Evolutionary conservation across 306 rosid species (phyloP), one percentile per base, ranked within the genome.

Genomic region (Oxytropis ochrocephala): DNA sequence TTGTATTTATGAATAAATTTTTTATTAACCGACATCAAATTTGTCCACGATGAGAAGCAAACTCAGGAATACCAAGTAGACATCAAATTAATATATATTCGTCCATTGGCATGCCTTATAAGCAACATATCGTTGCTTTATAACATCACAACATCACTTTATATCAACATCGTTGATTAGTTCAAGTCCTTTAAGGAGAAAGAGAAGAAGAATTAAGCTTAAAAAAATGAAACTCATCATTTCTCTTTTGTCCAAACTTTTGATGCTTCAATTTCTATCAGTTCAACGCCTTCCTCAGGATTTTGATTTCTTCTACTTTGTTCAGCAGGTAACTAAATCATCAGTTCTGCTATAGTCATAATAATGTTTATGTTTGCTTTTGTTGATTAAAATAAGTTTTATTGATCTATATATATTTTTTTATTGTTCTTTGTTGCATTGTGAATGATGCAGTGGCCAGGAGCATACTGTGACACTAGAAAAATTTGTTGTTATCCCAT

Each of bases 231-330:
- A 67, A 59, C 71, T 51, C 65, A 61, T 12, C 52, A 56, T 18
- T 8, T 67, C 68, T 13, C 21, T 74, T 16, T 53, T 79, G 72
- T 57, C 66, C 44, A 80, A 70, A 43, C 78, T 88, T 74, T 29
- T 29, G 32, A 29, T 29, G 4, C 32, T 29, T 2, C 32, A 29
- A n/a, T n/a, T n/a, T n/a, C n/a, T n/a, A n/a, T n/a, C n/a, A n/a
- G n/a, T n/a, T n/a, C n/a, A n/a, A n/a, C 81, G 85, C 47, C 72
- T 81, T 42, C 71, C 96, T 3, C 77, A 76, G 39, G 85, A 84
- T 8, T 89, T 89, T 59, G 96, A 89, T 84, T 89, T 89, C 88
- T 86, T 86, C 82, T 86, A 89, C 89, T 89, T 89, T 64, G 96
- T 89, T 77, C 96, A 78, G 72, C 92, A 89, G 93, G 93, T 87